phyloP scores from a whole-genome alignment of 768 basidiomycete species.

The Neoboletus magnificus region DNA sequence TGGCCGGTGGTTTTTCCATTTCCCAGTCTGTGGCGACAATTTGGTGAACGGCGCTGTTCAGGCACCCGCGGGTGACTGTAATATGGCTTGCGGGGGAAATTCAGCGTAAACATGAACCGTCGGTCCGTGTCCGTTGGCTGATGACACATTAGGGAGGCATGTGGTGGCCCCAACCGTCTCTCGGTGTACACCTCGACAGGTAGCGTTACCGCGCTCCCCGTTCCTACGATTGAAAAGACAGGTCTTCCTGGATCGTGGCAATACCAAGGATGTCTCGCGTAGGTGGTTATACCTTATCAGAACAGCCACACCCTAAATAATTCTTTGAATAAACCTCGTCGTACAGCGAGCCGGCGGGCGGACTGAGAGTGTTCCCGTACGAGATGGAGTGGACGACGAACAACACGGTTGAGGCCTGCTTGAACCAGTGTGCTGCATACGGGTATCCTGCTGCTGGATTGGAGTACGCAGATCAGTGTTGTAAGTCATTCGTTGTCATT shows the following conservation, averaged over 20 bases:
- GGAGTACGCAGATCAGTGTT: slow-evolving; percentile 72
- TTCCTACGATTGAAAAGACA: slow-evolving; percentile 55
- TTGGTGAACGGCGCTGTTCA: slow-evolving; percentile 58
- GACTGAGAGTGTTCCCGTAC: slow-evolving; percentile 54
- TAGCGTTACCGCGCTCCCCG: slow-evolving; percentile 52
- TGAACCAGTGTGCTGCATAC: slow-evolving; percentile 64
- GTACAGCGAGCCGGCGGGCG: slow-evolving; percentile 44
- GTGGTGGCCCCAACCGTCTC: slow-evolving; percentile 70
- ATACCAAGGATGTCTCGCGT: slow-evolving; percentile 70
- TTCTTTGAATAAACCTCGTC: not conserved
- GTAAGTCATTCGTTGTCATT: slow-evolving; percentile 38
- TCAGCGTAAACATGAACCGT: slow-evolving; percentile 45
- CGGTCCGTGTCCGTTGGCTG: not conserved
- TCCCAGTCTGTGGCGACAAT: slow-evolving; percentile 65
- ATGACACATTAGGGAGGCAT: slow-evolving; percentile 48
- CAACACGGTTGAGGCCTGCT: slow-evolving; percentile 62
- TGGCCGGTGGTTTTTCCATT: not conserved
- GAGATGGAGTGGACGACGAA: slow-evolving; percentile 57
- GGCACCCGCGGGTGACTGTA: slow-evolving; percentile 52
- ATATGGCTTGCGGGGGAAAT: slow-evolving; percentile 73
- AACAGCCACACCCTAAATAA: not conserved
- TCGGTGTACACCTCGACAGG: slow-evolving; percentile 61
- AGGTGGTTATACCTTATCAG: slow-evolving; percentile 16
- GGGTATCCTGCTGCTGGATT: slow-evolving; percentile 71
- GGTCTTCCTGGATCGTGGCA: slow-evolving; percentile 60